Percentiles rank a stretch among this genome's conserved stretches.
These are phyloP conservation scores for Pichia manshurica DNA, from an alignment of 805 yeast species.

Conservation along the genomic window DNA sequence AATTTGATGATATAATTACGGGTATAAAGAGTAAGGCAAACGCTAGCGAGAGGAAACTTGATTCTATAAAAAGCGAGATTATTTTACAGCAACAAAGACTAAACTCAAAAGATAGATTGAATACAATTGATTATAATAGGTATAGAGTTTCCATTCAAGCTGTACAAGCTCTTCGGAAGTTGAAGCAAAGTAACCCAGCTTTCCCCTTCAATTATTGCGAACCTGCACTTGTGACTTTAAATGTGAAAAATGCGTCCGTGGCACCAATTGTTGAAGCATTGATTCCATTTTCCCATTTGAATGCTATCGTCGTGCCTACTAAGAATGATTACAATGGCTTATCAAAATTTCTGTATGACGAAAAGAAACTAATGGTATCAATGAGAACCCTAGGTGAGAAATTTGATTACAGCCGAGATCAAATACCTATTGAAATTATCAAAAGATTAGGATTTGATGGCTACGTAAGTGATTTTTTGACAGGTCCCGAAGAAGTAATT, in stretches of 20 bases:
- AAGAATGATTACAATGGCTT: constrained; percentile 43
- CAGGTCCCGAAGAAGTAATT: constrained; percentile 69
- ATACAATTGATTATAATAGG: constrained; percentile 35
- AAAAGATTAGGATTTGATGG: constrained; percentile 69
- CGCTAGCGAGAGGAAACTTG: constrained; percentile 13
- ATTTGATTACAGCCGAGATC: constrained; percentile 11
- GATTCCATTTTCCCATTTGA: constrained; percentile 46
- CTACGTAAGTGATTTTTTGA: constrained; percentile 60
- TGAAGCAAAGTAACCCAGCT: constrained; percentile 21
- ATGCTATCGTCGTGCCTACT: constrained; percentile 59
- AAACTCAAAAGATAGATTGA: constrained; percentile 46
- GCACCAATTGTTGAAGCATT: constrained; percentile 55
- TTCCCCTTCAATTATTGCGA: constrained; percentile 42
- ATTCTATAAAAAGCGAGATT: constrained; percentile 17
- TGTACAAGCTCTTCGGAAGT: constrained; percentile 37
- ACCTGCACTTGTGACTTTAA: constrained; percentile 68
- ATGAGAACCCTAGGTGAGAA: constrained; percentile 41
- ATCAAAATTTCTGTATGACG: constrained; percentile 38
- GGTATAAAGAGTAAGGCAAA: constrained; percentile 15
- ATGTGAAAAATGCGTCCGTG: constrained; percentile 42
- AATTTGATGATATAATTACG: constrained; percentile 17
- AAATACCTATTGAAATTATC: constrained; percentile 25
- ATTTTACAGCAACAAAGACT: constrained; percentile 20
- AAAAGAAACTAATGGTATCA: constrained; percentile 36
- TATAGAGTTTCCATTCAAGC: constrained; percentile 31